Base-by-base conservation (phyloP, 805 yeast genomes). In the Candida mattraensis region DNA sequence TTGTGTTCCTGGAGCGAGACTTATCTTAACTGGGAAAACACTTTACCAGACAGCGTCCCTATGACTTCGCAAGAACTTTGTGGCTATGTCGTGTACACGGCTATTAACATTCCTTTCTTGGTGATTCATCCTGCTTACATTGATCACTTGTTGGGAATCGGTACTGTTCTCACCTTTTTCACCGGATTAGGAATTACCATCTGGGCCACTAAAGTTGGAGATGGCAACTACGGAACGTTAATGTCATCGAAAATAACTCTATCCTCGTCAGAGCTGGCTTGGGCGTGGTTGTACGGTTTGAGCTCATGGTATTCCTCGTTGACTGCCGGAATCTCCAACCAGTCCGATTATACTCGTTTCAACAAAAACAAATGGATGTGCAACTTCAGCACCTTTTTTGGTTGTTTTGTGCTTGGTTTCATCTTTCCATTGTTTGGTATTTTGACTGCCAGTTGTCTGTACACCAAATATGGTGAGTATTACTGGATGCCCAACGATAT, bases 401-500 rank as follows among this genome's bases (percentile, higher is more conserved):
- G 74, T 7, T 59, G 63, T 6, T 50, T 70, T 19, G 10, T 48
- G 3, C 16, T 33, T 14, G 48, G 49, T 10, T 40, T 39, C 19
- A 29, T 49, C 16, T 66, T 72, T 17, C 76, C 78, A 12, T 47
- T 72, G 17, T 60, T 70, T 49, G 77, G 78, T 17, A 45, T 71
- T 16, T 37, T 72, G 22, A 58, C 66, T 13, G 69, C 76, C 6
- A 64, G 71, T 21, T 70, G 75, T 3, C 56, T 69, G 18, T 42
- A 57, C 17, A 58, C 55, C 22, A 59, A 40, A 39, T 37, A 39
- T 23, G 51, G 45, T 11, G 32, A 33, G 17, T 33, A 25, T 6
- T 48, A 64, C 33, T 74, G 79, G 80, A 62, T 62, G 50, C 79
- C 79, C 4, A 64, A 64, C 39, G 62, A 60, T 28, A 58, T 69